Evolutionary conservation across 768 basidiomycete species (phyloP).

Genomic region (Lactarius indigo): DNA sequence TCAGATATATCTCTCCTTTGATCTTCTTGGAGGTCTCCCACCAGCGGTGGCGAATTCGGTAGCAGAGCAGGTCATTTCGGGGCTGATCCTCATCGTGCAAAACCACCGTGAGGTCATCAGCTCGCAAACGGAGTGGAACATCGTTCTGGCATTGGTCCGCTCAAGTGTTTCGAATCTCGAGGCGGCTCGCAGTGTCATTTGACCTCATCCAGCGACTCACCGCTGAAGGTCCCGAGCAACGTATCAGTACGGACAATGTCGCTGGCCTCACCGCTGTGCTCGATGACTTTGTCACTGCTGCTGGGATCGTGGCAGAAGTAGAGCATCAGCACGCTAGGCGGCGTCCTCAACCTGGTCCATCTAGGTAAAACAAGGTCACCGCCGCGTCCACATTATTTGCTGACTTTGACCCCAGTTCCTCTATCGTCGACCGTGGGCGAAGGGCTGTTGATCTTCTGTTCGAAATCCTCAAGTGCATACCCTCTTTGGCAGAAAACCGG

Average conservation of each 20-base stretch:
- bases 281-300: constrained; percentile 81
- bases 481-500: constrained; percentile 51
- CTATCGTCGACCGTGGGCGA: constrained; percentile 74
- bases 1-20: constrained; percentile 92
- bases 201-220: constrained; percentile 68
- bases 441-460: constrained; percentile 79
- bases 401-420: constrained; percentile 48
- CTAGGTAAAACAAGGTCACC: constrained; percentile 44
- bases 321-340: constrained; percentile 54
- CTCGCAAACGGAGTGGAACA: constrained; percentile 94
- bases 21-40: constrained; percentile 81
- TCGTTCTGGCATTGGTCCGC: constrained; percentile 83
- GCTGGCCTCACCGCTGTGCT: constrained; percentile 72
- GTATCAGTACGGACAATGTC: constrained; percentile 76
- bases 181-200: constrained; percentile 81
- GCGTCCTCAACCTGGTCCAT: constrained; percentile 44
- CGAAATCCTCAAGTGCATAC: constrained; percentile 64
- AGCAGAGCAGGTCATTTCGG: constrained; percentile 87
- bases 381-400: constrained; percentile 11
- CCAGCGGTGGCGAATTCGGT: constrained; percentile 73
- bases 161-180: constrained; percentile 83
- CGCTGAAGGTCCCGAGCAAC: constrained; percentile 54
- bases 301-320: constrained; percentile 56
- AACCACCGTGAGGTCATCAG: constrained; percentile 70
- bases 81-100: constrained; percentile 75